These are phyloP conservation scores for Flammula alnicola DNA, from an alignment of 1,284 basidiomycete species.

Conservation along the genomic window DNA sequence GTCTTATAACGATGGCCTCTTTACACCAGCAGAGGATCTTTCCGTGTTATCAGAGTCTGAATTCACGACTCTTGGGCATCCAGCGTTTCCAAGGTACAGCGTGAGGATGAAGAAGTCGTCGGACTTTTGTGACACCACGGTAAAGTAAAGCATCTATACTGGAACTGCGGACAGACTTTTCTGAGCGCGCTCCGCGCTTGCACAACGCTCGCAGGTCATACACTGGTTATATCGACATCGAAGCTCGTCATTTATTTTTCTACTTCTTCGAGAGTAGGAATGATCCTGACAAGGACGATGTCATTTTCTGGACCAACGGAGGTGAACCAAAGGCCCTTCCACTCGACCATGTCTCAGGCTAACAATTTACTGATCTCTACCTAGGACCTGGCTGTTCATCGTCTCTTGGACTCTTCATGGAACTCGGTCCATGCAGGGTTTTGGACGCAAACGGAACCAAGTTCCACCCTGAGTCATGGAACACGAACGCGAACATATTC, in stretches of 20 bases:
- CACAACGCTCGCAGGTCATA: too few relatives aligned
- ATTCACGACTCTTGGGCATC: constrained; percentile 55
- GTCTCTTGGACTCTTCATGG: constrained; percentile 67
- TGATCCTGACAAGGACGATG: constrained; percentile 67
- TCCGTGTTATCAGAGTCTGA: constrained; percentile 43
- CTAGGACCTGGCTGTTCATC: constrained; percentile 62
- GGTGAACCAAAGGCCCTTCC: constrained; percentile 37
- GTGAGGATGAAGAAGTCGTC: constrained; percentile 55
- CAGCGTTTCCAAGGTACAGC: constrained; percentile 53
- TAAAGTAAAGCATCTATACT: too few relatives aligned
- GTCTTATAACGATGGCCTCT: constrained; percentile 41
- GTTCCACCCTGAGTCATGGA: constrained; percentile 70
- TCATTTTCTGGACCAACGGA: constrained; percentile 72
- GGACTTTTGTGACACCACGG: constrained; percentile 56
- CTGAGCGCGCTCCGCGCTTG: too few relatives aligned
- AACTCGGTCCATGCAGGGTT: constrained; percentile 64
- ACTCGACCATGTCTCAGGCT: not conserved
- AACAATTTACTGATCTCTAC: not conserved
- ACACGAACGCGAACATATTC: constrained; percentile 70
- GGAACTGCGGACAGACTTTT: too few relatives aligned
- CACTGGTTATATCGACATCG: constrained; percentile 59
- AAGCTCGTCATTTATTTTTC: constrained; percentile 80
- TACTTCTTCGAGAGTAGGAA: constrained; percentile 85
- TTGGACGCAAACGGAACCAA: constrained; percentile 46
- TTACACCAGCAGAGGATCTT: constrained; percentile 47